phyloP scores from a whole-genome alignment of 2,329 filamentous ascomycete species.

The Xylaria multiplex region DNA sequence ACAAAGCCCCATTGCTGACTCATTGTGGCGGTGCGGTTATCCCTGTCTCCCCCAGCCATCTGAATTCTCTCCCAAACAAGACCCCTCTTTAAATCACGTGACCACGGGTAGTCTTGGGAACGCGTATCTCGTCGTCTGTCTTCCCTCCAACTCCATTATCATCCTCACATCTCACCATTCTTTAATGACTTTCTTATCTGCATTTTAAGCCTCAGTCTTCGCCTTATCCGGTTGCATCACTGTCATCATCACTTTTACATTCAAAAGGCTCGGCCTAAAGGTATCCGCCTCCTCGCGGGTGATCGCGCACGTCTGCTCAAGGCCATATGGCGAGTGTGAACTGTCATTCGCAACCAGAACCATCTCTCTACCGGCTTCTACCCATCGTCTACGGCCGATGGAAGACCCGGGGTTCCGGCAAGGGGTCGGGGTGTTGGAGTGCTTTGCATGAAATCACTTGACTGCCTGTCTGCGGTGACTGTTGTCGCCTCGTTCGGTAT shows the following conservation, averaged over 20 bases:
- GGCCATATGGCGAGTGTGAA: constrained; percentile 37
- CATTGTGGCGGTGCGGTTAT: neutral
- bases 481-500: constrained; percentile 35
- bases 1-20: neutral
- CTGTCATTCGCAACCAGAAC: constrained; percentile 36
- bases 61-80: constrained; percentile 4
- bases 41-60: constrained; percentile 5
- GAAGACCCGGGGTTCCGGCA: constrained; percentile 39
- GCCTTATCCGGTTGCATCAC: constrained; percentile 17
- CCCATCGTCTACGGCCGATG: constrained; percentile 39
- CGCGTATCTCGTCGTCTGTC: neutral
- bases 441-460: constrained; percentile 20
- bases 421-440: constrained; percentile 32
- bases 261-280: constrained; percentile 31
- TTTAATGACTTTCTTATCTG: constrained; percentile 13
- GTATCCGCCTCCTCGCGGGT: constrained; percentile 37
- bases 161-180: constrained; percentile 1
- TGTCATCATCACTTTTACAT: constrained; percentile 12
- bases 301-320: constrained; percentile 39
- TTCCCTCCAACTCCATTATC: constrained; percentile 2
- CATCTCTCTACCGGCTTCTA: constrained; percentile 37
- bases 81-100: constrained; percentile 27
- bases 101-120: neutral
- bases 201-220: no score
- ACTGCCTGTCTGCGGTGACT: constrained; percentile 37